Evolutionary conservation across 306 rosid genomes (phyloP).

Genomic region (Gastrolobium villosum): DNA sequence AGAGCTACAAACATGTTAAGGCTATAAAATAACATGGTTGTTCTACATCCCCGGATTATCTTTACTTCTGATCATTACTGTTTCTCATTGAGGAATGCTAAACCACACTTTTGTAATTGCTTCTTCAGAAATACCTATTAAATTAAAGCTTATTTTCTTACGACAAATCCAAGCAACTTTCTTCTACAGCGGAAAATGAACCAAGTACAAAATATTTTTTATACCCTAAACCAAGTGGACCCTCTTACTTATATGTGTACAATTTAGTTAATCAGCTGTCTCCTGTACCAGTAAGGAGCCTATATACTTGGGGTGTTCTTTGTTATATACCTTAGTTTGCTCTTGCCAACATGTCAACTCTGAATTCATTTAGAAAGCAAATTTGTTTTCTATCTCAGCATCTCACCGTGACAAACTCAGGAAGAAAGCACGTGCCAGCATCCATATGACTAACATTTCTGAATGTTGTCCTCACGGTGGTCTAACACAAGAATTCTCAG

Average conservation of each 20-base stretch:
- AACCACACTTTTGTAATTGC: no score
- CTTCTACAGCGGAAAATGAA: not conserved
- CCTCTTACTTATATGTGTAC: not conserved
- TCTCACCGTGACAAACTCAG: conserved; percentile 24
- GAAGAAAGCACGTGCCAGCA: conserved; percentile 17
- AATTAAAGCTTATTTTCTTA: no score
- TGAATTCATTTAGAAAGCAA: conserved; percentile 19
- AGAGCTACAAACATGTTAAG: no score
- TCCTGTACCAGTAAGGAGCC: not conserved
- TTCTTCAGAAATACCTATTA: no score
- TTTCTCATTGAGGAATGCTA: no score
- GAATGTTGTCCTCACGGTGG: not conserved
- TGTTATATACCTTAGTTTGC: conserved; percentile 4
- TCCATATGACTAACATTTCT: conserved; percentile 23
- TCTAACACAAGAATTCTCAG: not conserved
- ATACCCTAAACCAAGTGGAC: not conserved
- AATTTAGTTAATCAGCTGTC: not conserved
- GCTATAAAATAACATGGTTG: no score
- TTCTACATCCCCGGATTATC: no score
- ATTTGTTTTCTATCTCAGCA: conserved; percentile 8
- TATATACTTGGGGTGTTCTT: not conserved
- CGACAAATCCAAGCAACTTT: not conserved
- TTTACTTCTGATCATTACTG: no score
- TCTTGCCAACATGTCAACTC: conserved; percentile 11
- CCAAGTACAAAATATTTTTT: not conserved